Conservation (phyloP, 805 yeast species). For the Blastobotrys terrestris region DNA sequence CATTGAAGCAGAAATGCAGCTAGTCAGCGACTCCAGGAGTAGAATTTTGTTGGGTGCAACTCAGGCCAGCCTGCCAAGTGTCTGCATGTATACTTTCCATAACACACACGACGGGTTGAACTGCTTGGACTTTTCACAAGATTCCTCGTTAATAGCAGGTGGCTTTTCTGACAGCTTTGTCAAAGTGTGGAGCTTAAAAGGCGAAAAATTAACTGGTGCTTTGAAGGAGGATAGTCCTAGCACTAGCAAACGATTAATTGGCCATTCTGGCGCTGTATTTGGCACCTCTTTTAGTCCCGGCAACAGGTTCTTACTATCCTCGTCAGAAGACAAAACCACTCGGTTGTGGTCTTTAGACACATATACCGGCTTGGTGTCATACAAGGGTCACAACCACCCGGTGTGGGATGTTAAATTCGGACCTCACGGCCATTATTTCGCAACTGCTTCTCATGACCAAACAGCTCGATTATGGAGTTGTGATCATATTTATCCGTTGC, state of each 20-base stretch:
- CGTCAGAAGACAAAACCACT: constrained; percentile 88
- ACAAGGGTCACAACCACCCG: constrained; percentile 94
- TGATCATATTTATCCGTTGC: constrained; percentile 91
- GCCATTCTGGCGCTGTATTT: constrained; percentile 93
- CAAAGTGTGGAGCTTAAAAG: constrained; percentile 90
- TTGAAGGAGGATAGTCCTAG: constrained; percentile 26
- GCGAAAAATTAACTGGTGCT: constrained; percentile 59
- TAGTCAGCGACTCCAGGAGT: constrained; percentile 76
- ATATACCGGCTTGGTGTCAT: constrained; percentile 80
- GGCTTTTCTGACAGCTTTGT: constrained; percentile 92
- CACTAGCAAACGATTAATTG: constrained; percentile 52
- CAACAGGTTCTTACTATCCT: constrained; percentile 67
- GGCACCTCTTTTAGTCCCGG: constrained; percentile 90
- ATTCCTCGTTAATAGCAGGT: constrained; percentile 80
- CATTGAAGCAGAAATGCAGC: constrained; percentile 67
- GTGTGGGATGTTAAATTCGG: constrained; percentile 96
- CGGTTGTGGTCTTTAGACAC: constrained; percentile 93
- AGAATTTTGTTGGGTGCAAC: constrained; percentile 57
- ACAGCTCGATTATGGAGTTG: constrained; percentile 98
- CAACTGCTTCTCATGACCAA: constrained; percentile 97
- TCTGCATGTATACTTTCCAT: constrained; percentile 97
- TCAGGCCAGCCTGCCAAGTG: constrained; percentile 85
- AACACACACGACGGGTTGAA: constrained; percentile 86
- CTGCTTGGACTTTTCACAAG: constrained; percentile 80
- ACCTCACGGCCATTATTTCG: constrained; percentile 95